These are phyloP conservation scores for Grigorovia yakushimaensis DNA, from an alignment of 805 yeast species.

Conservation along the genomic window DNA sequence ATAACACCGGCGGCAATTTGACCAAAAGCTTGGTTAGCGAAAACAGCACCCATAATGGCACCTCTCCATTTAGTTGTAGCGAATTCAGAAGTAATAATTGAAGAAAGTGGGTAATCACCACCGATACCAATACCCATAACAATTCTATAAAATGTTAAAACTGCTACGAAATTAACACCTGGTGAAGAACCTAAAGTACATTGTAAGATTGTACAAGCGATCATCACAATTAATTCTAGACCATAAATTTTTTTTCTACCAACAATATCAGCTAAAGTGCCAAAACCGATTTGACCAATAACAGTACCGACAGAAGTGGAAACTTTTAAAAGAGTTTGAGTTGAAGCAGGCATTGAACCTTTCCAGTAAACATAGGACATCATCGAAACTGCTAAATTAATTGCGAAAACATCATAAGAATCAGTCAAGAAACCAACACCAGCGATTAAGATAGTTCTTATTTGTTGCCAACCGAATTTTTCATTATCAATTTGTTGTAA, in stretches of 20 bases:
- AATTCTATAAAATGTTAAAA: slow-evolving; percentile 69
- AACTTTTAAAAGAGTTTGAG: slow-evolving; percentile 68
- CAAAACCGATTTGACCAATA: slow-evolving; percentile 81
- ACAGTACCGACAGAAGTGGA: slow-evolving; percentile 93
- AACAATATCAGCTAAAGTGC: slow-evolving; percentile 66
- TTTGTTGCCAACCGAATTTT: slow-evolving; percentile 71
- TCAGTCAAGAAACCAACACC: slow-evolving; percentile 93
- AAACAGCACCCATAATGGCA: slow-evolving; percentile 93
- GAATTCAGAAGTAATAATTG: slow-evolving; percentile 88
- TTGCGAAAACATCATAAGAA: slow-evolving; percentile 87
- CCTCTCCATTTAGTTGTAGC: slow-evolving; percentile 96
- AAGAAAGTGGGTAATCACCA: slow-evolving; percentile 91
- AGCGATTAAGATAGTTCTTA: slow-evolving; percentile 74
- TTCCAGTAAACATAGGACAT: slow-evolving; percentile 68
- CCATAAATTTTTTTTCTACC: slow-evolving; percentile 90
- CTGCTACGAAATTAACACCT: slow-evolving; percentile 63
- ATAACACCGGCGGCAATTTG: slow-evolving; percentile 82
- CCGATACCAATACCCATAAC: slow-evolving; percentile 94
- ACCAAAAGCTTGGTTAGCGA: slow-evolving; percentile 96
- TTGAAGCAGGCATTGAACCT: slow-evolving; percentile 54
- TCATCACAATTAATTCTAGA: slow-evolving; percentile 75
- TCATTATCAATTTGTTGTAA: slow-evolving; percentile 76
- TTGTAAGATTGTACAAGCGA: slow-evolving; percentile 68
- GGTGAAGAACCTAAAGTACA: slow-evolving; percentile 63
- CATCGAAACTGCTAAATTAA: slow-evolving; percentile 74